Evolutionary conservation across 768 basidiomycete species (phyloP), one percentile per base, ranked within the genome.

Genomic region (Trametes punicea): DNA sequence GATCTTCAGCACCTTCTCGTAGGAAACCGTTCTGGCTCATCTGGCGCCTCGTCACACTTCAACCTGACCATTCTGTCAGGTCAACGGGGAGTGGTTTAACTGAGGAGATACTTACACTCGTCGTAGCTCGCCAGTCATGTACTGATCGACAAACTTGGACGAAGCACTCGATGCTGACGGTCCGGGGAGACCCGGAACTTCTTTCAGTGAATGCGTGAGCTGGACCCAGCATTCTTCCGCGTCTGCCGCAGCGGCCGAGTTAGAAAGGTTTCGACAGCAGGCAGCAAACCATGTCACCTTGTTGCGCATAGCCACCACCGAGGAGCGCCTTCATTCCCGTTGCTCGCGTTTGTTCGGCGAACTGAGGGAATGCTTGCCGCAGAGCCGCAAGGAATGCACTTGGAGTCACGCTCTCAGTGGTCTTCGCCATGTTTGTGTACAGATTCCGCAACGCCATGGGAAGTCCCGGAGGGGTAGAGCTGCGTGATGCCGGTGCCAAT

Each of bases 211-310:
- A 55, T 84, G 84, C 16, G 90, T 74, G 57, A 96, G 83, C 49
- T 86, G 81, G 7, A 76, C 78, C 76, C 88, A 94, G 63, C 93
- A 95, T 70, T 97, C 93, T 67, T 96, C 94, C 18, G 93, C 93
- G 65, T 97, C 92, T 79, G 46, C n/a, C 11, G 6, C n/a, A n/a
- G n/a, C n/a, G n/a, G n/a, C n/a, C n/a, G n/a, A 23, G 25, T 7
- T 15, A 41, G 23, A 36, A 26, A 38, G 45, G 21, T 26, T 20
- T 1, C 21, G 21, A 30, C 30, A 8, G 5, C 18, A 25, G 20
- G 8, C 2, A 16, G 27, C 61, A 30, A 2, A 15, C n/a, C 18
- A 25, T 6, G 6, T 21, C 33, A 78, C 75, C 80, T 81, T 98
- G 96, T 69, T 98, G 97, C 1, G 94, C 86, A 65, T 85, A 93